Evolutionary conservation across 2,329 filamentous ascomycete genomes (phyloP), one percentile per base, ranked within the genome.

Genomic region (Stemphylium vesicarium): DNA sequence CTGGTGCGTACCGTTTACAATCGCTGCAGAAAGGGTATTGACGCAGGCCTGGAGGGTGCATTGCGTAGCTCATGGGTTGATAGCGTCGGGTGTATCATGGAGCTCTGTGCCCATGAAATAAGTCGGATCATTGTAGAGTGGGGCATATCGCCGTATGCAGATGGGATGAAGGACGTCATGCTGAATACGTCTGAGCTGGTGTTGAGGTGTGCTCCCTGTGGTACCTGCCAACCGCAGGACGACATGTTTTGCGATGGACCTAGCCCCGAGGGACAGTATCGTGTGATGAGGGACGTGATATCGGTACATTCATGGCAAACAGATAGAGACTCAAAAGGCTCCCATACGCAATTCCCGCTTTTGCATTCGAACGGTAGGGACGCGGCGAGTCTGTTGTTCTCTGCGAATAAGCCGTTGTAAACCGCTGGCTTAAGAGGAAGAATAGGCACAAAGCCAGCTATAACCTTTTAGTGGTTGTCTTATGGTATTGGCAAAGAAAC

Each of bases 121-220:
- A 58, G 41, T 7, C 50, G 47, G 18, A 60, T 55, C 43, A 60
- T 38, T 8, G 57, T 60, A 13, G 57, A 60, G 22, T 60, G 54
- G 13, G 57, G 54, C 57, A 60, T 60, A 13, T 60, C 51, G 15
- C 57, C 57, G 36, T 60, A 60, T 12, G 57, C 57, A 13, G 54
- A 60, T 18, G 55, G 57, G 16, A 60, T 60, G 43, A 58, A 55
- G n/a, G 57, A 60, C 15, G 57, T 58, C 57, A 60, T 60, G 37
- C 57, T 60, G 37, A 60, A 60, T 9, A 58, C 54, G n/a, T 60
- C 57, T n/a, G 57, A 60, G 26, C 57, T 58, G 12, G 50, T 57
- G 29, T 60, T 60, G 43, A 60, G 50, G 16, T 43, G 50, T 15
- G 54, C 57, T 18, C 54, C 53, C 32, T 54, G 54, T 4, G 54